Evolutionary conservation across 2,329 filamentous ascomycete species (phyloP).

Genomic region (Pleomassaria siparia): DNA sequence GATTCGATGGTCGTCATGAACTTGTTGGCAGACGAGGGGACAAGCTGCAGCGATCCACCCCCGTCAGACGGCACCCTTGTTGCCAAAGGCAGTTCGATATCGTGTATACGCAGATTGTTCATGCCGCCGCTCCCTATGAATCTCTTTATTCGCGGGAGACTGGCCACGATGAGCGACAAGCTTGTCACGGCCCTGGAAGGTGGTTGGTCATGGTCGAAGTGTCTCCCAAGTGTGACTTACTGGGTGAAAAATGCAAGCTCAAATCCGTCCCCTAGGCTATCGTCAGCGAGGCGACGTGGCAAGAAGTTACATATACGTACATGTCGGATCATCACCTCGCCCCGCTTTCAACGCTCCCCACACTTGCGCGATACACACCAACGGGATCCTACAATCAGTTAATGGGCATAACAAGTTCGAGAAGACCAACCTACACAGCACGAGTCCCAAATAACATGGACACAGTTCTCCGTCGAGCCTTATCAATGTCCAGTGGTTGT

Average conservation of each 20-base stretch:
- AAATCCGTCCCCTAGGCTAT: slow-evolving; percentile 12
- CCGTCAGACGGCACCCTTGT: neutral
- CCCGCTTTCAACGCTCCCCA: slow-evolving; percentile 14
- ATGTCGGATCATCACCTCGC: slow-evolving; percentile 11
- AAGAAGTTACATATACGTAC: slow-evolving; percentile 8
- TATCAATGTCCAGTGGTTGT: slow-evolving; percentile 20
- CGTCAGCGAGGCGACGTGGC: slow-evolving; percentile 4
- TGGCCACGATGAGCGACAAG: slow-evolving; percentile 21
- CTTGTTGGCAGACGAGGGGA: slow-evolving; percentile 13
- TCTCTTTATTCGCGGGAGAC: slow-evolving; percentile 20
- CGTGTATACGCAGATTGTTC: slow-evolving; percentile 14
- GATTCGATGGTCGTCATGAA: slow-evolving; percentile 19
- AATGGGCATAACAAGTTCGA: neutral
- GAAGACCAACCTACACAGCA: slow-evolving; percentile 9
- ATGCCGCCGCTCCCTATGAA: slow-evolving; percentile 17
- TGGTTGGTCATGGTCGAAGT: slow-evolving; percentile 3
- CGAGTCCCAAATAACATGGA: slow-evolving; percentile 19
- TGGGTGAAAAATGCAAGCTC: slow-evolving; percentile 17
- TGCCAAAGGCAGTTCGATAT: slow-evolving; percentile 14
- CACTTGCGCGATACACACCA: slow-evolving; percentile 15
- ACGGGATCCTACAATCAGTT: slow-evolving; percentile 12
- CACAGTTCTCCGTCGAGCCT: slow-evolving; percentile 9
- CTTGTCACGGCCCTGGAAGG: slow-evolving; percentile 14
- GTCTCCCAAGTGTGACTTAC: slow-evolving; percentile 6
- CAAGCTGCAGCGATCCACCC: slow-evolving; percentile 11